These are phyloP conservation scores for Pyrrhoderma lamaoense DNA, from an alignment of 1,284 basidiomycete genomes.

Conservation along the genomic window DNA sequence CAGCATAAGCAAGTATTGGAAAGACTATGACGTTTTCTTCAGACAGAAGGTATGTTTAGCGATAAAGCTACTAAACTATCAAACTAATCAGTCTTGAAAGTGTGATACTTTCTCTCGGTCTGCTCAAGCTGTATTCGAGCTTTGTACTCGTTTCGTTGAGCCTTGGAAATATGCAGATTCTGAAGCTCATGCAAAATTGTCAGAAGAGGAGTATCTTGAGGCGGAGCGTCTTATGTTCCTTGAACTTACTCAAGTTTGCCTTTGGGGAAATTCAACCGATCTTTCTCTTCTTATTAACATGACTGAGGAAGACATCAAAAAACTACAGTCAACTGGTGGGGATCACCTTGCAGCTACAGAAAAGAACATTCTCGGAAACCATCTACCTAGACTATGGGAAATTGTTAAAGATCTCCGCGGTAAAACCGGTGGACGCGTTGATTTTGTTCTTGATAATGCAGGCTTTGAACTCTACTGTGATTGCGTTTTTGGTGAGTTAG, in stretches of 20 bases:
- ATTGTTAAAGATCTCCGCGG: slow-evolving; percentile 63
- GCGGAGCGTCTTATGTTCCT: slow-evolving; percentile 88
- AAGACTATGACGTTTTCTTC: slow-evolving; percentile 86
- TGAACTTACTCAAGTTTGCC: slow-evolving; percentile 93
- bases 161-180: slow-evolving; percentile 61
- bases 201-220: slow-evolving; percentile 52
- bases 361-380: slow-evolving; percentile 90
- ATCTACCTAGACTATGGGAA: slow-evolving; percentile 78
- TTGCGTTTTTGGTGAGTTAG: slow-evolving; percentile 77
- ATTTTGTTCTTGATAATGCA: slow-evolving; percentile 85
- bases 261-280: slow-evolving; percentile 97
- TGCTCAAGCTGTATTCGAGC: slow-evolving; percentile 87
- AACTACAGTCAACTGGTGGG: slow-evolving; percentile 94
- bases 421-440: slow-evolving; percentile 76
- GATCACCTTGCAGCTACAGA: slow-evolving; percentile 93
- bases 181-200: slow-evolving; percentile 29
- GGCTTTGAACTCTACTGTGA: slow-evolving; percentile 98
- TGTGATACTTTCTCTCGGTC: slow-evolving; percentile 97
- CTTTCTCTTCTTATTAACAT: slow-evolving; percentile 95
- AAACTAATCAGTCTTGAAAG: slow-evolving; percentile 31
- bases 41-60: slow-evolving; percentile 73
- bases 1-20: slow-evolving; percentile 88
- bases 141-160: slow-evolving; percentile 88
- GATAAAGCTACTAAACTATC: no score
- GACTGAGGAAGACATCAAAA: slow-evolving; percentile 98